Evolutionary conservation across 2,329 filamentous ascomycete genomes (phyloP), one percentile per base, ranked within the genome.

Genomic region (Alternaria sp.): DNA sequence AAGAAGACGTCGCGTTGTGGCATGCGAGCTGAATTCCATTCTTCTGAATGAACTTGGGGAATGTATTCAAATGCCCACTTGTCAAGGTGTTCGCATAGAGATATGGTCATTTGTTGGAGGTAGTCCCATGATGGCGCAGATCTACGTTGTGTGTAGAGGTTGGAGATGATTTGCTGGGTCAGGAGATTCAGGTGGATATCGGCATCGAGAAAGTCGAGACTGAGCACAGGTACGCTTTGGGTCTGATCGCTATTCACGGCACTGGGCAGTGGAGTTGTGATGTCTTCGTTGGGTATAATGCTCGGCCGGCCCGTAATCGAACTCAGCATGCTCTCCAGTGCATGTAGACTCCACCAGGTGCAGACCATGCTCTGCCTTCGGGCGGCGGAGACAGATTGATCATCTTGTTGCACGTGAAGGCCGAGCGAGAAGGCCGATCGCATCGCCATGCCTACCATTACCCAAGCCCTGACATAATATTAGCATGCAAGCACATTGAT

Each of bases 261-360:
- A 12, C 50, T 62, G 3, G 78, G 77, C 17, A 72, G 51, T 8
- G 73, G 73, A 9, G 54, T 64, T 7, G 72, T 76, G 43, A 73
- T 75, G 17, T 75, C 68, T 17, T 69, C 67, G 43, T 74, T 69
- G 3, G 67, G 62, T 21, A 80, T 67, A 11, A 71, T 73, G n/a
- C 69, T 74, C n/a, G 79, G 74, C 11, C 78, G 73, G 1, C 80
- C 80, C 5, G 76, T 78, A 21, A 80, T 73, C 4, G 77, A 67
- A 12, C 73, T 71, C 4, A 81, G 61, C 0, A 79, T 58, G 19
- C 70, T 70, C 50, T 81, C 80, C 11, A 78, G 44, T 9, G 72
- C 70, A 51, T 75, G 73, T 11, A 81, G 44, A 21, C 75, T 74
- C 75, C 79, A 80, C 79, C 79, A 81, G 17, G 76, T 71, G 23